Evolutionary conservation across 106 monocot species (phyloP), one percentile per base, ranked within the genome.

Genomic region (Platanthera zijinensis): DNA sequence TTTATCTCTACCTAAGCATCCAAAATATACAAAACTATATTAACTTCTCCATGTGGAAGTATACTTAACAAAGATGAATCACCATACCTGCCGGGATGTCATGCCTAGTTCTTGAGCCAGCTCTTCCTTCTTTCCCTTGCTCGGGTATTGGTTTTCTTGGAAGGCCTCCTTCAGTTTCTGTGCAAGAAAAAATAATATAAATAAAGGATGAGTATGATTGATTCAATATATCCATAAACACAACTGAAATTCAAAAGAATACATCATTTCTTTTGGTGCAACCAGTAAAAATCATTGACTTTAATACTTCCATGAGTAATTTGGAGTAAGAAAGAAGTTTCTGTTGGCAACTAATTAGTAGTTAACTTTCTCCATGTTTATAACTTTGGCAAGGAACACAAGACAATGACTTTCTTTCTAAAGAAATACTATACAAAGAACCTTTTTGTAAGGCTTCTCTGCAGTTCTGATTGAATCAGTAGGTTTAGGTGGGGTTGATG

Each of bases 71-170:
- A 72, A 51, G 11, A 51, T 72, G 8, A 51, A 51, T 51, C 9
- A 39, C 13, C 3, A 56, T 46, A 81, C 80, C 80, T 81, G 75
- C 5, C 15, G 67, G 18, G 53, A 56, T 49, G 75, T 70, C 48
- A 75, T 66, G 49, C 80, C 68, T 68, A 81, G 75, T 75, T 75
- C 80, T 49, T 81, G 68, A 53, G 80, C 75, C 6, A 75, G 53
- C 48, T 45, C 74, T 75, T 75, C 75, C 47, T 75, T 81, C 48
- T 68, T 70, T 74, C 69, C 73, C 15, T 56, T 67, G 48, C 52
- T 69, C 12, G 75, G 80, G 57, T 81, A 75, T 70, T 54, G 80
- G 25, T 75, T 81, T 75, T 75, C 75, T 75, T 81, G 69, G 74
- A 81, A 81, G 63, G 69, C 28, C 59, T 75, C 75, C 48, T 69